Evolutionary conservation across 2,329 filamentous ascomycete species (phyloP).

Genomic region (Fusarium mundagurra): DNA sequence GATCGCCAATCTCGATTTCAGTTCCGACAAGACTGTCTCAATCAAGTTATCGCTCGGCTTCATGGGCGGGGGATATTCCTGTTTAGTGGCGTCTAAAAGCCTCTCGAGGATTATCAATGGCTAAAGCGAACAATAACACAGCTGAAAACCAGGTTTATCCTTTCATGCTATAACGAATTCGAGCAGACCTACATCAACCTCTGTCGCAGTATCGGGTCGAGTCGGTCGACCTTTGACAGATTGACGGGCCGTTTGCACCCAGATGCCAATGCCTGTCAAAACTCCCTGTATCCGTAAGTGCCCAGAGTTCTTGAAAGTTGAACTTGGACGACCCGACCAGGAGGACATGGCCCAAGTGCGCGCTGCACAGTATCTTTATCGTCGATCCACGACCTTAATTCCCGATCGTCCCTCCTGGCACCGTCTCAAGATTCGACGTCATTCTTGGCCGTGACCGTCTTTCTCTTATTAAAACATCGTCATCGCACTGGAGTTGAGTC

Average conservation of each 20-base stretch:
- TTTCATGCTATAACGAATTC: constrained; percentile 10
- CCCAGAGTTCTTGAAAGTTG: background rate
- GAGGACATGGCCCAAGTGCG: constrained; percentile 13
- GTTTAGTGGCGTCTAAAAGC: constrained; percentile 19
- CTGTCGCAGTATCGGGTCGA: background rate
- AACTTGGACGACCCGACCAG: background rate
- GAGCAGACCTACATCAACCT: constrained; percentile 17
- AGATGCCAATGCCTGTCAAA: background rate
- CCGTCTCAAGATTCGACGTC: constrained; percentile 39
- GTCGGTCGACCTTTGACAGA: background rate
- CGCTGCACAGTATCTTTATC: constrained; percentile 36
- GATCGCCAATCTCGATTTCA: constrained; percentile 42
- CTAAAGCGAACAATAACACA: background rate
- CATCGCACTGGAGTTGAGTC: constrained; percentile 19
- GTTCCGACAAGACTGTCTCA: constrained; percentile 19
- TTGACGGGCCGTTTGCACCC: background rate
- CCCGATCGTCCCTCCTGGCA: constrained; percentile 36
- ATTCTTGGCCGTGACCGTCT: constrained; percentile 30
- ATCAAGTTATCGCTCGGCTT: constrained; percentile 21
- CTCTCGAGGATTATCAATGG: constrained; percentile 13
- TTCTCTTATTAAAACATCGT: constrained; percentile 33
- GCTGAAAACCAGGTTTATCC: constrained; percentile 16
- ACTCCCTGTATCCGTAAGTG: constrained; percentile 5
- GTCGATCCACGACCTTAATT: constrained; percentile 42
- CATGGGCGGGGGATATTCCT: constrained; percentile 31